Base-by-base conservation (phyloP, 768 basidiomycete genomes). In the Chalciporus piperatus region DNA sequence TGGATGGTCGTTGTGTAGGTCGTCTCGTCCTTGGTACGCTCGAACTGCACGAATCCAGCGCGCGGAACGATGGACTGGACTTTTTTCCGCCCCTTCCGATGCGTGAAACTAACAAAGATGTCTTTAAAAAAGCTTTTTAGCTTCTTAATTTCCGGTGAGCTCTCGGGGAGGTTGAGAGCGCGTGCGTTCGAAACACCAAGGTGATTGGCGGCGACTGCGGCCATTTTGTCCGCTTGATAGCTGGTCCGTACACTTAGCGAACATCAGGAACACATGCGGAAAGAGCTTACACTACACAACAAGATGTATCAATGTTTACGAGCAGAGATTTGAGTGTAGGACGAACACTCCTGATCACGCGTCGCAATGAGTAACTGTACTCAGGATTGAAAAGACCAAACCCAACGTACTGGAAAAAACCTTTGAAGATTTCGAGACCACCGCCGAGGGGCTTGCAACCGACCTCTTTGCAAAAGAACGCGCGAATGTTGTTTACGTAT, bases 341-440 rank as follows among this genome's bases (percentile, higher is more conserved):
- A 1, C 80, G 72, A 35, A 81, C 76, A 41, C 75, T 78, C 54
- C 78, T 80, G 37, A 17, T 16, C 14, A 17, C 17, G 32, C 25
- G 39, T 35, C 16, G 32, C 13, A n/a, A 33, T 56, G 43, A 44
- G 25, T 41, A 43, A 1, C 25, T 10, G 33, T 11, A 28, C 4
- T 23, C 37, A n/a, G 33, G 37, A 33, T 20, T 10, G 25, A 38
- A 19, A 17, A 27, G 41, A n/a, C 6, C n/a, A 37, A 41, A 32
- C 17, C 6, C n/a, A 23, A 59, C 75, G 25, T 48, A 81, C 81
- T 80, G 79, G 49, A 74, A 81, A 39, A 70, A 79, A 0, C 81
- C 81, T 8, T 73, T 66, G 66, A 77, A 74, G 0, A 82, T 51
- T 35, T 78, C 75, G 0, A 82, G 57, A 3, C 67, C 67, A 2